Conservation (phyloP, 1,284 basidiomycete species). For the Coriolopsis trogii region DNA sequence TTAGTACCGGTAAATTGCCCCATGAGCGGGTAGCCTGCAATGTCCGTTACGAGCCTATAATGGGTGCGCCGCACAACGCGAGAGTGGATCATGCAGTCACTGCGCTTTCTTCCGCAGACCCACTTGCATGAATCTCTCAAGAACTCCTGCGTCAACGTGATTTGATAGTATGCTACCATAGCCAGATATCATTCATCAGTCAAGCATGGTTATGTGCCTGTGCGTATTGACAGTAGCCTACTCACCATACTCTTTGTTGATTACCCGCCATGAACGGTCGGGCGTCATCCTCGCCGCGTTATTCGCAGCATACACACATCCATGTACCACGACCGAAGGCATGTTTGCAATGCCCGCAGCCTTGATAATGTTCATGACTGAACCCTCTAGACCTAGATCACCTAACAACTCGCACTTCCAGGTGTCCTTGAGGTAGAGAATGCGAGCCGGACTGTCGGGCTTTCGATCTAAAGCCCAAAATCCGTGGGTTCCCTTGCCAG, state of each 20-base stretch:
- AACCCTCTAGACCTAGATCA: no score
- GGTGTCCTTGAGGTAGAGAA: constrained; percentile 1
- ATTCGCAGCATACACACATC: no score
- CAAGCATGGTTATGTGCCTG: no score
- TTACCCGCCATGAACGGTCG: no score
- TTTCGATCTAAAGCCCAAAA: not conserved
- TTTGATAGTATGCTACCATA: not conserved
- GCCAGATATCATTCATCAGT: not conserved
- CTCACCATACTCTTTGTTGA: no score
- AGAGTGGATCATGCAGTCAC: not conserved
- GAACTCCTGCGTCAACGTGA: not conserved
- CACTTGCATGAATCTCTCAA: not conserved
- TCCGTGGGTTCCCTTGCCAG: not conserved
- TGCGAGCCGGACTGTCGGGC: not conserved
- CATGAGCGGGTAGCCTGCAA: not conserved
- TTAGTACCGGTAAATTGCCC: not conserved
- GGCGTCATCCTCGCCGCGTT: no score
- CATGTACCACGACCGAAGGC: not conserved
- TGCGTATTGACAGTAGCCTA: no score
- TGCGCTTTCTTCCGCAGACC: not conserved
- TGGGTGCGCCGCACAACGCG: not conserved
- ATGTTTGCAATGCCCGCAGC: not conserved
- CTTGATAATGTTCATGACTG: no score
- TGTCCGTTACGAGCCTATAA: not conserved
- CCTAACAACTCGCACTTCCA: not conserved